A percentile compares a stretch with the other conserved stretches of the same genome.
phyloP scores from a whole-genome alignment of 1,139 yeast species.

The Kazachstania sp. region DNA sequence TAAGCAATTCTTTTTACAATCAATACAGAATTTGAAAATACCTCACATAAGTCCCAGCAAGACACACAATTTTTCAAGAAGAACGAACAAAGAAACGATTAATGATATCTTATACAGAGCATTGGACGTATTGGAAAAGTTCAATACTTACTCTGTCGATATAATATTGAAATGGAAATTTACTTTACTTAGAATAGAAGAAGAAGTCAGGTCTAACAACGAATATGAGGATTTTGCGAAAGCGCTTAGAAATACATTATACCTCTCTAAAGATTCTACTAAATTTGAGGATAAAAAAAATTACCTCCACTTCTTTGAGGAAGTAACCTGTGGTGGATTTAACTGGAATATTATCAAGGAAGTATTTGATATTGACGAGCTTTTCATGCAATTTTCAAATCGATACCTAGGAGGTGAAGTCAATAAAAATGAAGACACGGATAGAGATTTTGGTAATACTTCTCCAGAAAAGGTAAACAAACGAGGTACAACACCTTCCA shows the following conservation, averaged over 20 bases:
- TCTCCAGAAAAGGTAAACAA: not conserved
- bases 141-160: not conserved
- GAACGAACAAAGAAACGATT: not conserved
- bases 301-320: not conserved
- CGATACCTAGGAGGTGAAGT: not conserved
- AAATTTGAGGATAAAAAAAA: not conserved
- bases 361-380: not conserved
- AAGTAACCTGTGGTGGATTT: not conserved
- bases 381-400: not conserved
- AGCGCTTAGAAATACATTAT: not conserved
- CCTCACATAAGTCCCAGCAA: not conserved
- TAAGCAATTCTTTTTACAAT: not conserved
- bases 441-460: not conserved
- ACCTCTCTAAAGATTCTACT: not conserved
- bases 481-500: not conserved
- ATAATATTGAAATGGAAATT: conserved; percentile 2
- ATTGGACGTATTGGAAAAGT: conserved; percentile 4
- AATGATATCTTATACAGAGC: conserved; percentile 3
- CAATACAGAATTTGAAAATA: not conserved
- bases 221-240: not conserved
- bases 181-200: conserved; percentile 1
- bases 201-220: not conserved
- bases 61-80: not conserved
- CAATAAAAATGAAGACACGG: not conserved
- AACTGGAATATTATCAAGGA: not conserved